phyloP scores from a whole-genome alignment of 1,139 yeast genomes.

The Geotrichum australiense region DNA sequence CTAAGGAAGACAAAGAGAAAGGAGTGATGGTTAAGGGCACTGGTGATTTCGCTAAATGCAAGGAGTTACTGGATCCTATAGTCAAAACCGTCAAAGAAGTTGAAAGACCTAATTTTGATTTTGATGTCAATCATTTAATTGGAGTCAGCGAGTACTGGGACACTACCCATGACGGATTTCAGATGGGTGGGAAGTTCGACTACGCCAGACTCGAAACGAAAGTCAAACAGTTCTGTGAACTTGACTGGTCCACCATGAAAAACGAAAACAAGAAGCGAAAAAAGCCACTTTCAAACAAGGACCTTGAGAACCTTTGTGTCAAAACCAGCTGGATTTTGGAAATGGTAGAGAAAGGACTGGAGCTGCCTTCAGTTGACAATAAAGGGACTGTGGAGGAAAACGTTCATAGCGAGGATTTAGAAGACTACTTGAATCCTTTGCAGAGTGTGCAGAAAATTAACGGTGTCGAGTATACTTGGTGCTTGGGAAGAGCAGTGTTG shows the following conservation, averaged over 20 bases:
- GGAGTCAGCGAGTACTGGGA: slow-evolving; percentile 86
- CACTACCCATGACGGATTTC: slow-evolving; percentile 47
- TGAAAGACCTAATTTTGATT: slow-evolving; percentile 59
- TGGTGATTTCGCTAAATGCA: slow-evolving; percentile 54
- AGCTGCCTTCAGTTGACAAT: slow-evolving; percentile 51
- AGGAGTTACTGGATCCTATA: slow-evolving; percentile 46
- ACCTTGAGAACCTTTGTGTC: slow-evolving; percentile 49
- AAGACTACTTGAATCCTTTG: slow-evolving; percentile 40
- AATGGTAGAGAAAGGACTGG: slow-evolving; percentile 65
- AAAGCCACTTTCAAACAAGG: slow-evolving; percentile 38
- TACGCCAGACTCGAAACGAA: slow-evolving; percentile 37
- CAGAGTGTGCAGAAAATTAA: slow-evolving; percentile 56
- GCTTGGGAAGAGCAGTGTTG: slow-evolving; percentile 69
- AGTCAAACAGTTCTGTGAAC: slow-evolving; percentile 43
- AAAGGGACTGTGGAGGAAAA: slow-evolving; percentile 10
- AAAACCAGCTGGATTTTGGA: slow-evolving; percentile 67
- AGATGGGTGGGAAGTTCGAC: slow-evolving; percentile 37
- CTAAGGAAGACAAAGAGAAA: slow-evolving; percentile 25
- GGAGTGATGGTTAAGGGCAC: slow-evolving; percentile 42
- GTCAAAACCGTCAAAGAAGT: slow-evolving; percentile 30
- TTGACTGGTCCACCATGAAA: slow-evolving; percentile 40
- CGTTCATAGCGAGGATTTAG: slow-evolving; percentile 17
- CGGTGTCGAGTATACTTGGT: slow-evolving; percentile 73
- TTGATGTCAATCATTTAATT: slow-evolving; percentile 57
- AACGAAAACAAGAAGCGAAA: slow-evolving; percentile 26